Evolutionary conservation across 2,329 filamentous ascomycete genomes (phyloP).

Genomic region (Nemania sp.): DNA sequence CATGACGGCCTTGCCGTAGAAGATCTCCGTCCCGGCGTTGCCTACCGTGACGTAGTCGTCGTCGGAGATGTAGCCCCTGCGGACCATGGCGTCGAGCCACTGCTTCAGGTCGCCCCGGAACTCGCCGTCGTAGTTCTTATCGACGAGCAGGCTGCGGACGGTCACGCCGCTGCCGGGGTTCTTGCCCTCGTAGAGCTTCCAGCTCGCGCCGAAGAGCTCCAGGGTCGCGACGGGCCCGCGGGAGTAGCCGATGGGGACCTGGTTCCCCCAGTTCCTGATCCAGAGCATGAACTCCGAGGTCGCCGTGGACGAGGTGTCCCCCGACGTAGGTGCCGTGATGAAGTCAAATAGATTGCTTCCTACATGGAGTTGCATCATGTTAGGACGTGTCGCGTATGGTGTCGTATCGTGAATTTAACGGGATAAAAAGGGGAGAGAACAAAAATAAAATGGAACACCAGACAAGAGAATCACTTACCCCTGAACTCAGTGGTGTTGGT

Average conservation of each 20-base stretch:
- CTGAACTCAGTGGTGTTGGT: conserved; percentile 25
- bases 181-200: conserved; percentile 33
- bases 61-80: conserved; percentile 27
- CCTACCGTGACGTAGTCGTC: conserved; percentile 30
- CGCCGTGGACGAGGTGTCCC: conserved; percentile 22
- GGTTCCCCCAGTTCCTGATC: conserved; percentile 32
- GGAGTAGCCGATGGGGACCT: conserved; percentile 32
- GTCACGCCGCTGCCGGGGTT: conserved; percentile 32
- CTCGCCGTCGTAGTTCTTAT: conserved; percentile 26
- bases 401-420: too few relatives aligned
- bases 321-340: conserved; percentile 26
- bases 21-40: conserved; percentile 33
- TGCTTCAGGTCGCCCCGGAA: conserved; percentile 33
- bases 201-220: conserved; percentile 30
- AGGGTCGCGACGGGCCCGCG: conserved; percentile 29
- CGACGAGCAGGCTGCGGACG: conserved; percentile 30
- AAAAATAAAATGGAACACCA: too few relatives aligned
- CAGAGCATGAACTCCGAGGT: conserved; percentile 35
- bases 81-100: conserved; percentile 31
- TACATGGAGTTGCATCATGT: neutral
- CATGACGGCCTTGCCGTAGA: conserved; percentile 29
- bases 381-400: conserved; percentile 4
- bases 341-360: conserved; percentile 35
- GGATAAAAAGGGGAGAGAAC: too few relatives aligned
- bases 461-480: conserved; percentile 18